Conservation (phyloP, 768 basidiomycete species). For the Clathrus columnatus region DNA sequence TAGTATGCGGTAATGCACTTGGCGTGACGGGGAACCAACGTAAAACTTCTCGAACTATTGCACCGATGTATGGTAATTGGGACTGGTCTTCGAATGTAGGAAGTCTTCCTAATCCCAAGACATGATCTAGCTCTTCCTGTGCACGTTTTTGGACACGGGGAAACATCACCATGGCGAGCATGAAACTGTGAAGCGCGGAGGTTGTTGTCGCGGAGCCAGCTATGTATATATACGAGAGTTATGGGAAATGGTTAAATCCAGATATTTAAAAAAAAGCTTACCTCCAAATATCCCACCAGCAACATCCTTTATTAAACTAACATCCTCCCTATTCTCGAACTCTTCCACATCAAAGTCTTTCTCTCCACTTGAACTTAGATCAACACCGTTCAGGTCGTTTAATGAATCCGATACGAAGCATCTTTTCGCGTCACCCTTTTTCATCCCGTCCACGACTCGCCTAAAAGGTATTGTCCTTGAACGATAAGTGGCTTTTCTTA, state of each 20-base stretch:
- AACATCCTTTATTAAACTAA: neutral
- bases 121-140: conserved; percentile 10
- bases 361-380: neutral
- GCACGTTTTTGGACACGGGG: neutral
- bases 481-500: conserved; percentile 14
- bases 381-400: neutral
- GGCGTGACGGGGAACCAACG: conserved; percentile 7
- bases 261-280: neutral
- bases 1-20: conserved; percentile 10
- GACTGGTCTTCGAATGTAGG: conserved; percentile 10
- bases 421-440: neutral
- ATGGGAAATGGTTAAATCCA: neutral
- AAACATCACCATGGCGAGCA: conserved; percentile 3
- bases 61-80: conserved; percentile 9
- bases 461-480: neutral
- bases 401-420: neutral
- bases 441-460: neutral
- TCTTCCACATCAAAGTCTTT: neutral
- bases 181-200: conserved; percentile 1
- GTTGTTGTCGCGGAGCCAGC: conserved; percentile 33
- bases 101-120: conserved; percentile 6
- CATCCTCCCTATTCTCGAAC: neutral
- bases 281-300: neutral
- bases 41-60: conserved; percentile 4
- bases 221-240: conserved; percentile 9